A percentile compares a stretch with the other conserved stretches of the same genome.
These are phyloP conservation scores for Eruca vesicaria DNA, from an alignment of 441 rosid genomes.

Conservation along the genomic window DNA sequence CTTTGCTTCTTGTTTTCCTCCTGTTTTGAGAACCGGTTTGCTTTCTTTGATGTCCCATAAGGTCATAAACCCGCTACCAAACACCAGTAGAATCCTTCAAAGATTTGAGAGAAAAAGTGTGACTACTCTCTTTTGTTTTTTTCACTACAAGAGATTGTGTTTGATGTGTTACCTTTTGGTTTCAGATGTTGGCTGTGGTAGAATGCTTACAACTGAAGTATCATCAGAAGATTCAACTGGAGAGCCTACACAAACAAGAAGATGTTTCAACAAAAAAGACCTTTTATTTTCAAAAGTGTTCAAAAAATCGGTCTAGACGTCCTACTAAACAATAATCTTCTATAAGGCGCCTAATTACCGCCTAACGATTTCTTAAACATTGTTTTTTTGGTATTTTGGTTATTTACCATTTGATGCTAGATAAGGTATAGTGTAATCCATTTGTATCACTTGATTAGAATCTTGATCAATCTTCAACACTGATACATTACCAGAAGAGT, in stretches of 20 bases:
- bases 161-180: conserved; percentile 62
- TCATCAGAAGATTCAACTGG: conserved; percentile 53
- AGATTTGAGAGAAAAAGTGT: neutral
- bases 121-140: neutral
- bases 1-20: conserved; percentile 65
- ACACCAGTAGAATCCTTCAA: conserved; percentile 75
- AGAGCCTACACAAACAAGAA: conserved; percentile 42
- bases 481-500: conserved; percentile 68
- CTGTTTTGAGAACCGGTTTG: conserved; percentile 54
- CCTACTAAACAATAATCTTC: too few relatives aligned
- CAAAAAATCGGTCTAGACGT: too few relatives aligned
- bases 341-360: too few relatives aligned
- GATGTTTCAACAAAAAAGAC: neutral
- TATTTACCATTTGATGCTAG: conserved; percentile 72
- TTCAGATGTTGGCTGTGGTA: conserved; percentile 83
- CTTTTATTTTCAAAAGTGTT: neutral
- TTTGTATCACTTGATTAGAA: conserved; percentile 39
- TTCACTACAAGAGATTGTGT: neutral
- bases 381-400: neutral
- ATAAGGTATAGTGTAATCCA: conserved; percentile 72
- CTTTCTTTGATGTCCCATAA: conserved; percentile 83
- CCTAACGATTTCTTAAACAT: too few relatives aligned
- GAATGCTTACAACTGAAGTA: conserved; percentile 52
- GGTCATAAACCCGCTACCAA: conserved; percentile 61
- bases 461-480: conserved; percentile 69